Base-by-base conservation (phyloP, 1,139 yeast genomes). In the Yamadazyma sp. region DNA sequence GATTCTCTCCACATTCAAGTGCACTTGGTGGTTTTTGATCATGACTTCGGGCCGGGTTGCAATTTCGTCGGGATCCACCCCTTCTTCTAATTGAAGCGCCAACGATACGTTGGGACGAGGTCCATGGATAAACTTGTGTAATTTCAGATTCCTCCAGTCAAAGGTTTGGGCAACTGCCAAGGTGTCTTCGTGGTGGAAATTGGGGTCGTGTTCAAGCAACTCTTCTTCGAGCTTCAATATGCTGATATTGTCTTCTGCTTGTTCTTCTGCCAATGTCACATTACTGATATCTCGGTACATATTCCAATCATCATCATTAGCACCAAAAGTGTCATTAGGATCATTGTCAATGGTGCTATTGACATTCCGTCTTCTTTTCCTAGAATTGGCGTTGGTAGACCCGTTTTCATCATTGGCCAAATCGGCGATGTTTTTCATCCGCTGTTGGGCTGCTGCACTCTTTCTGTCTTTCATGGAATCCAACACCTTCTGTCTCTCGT, bases 301-400 rank as follows among this genome's bases (percentile, higher is more conserved):
- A 29, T 86, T 78, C 97, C 97, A 92, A 59, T 92, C 98, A 39
- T 86, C 96, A 56, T 92, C 98, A 53, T 89, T 84, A 3, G 97
- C 92, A 43, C 97, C 97, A 62, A 92, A 92, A 0, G 90, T 88
- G 61, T 90, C 97, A 54, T 83, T 89, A 10, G 95, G 95, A 57
- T 88, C 96, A 53, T 86, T 88, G 53, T 87, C 96, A 32, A 86
- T 85, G 1, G 89, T 79, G 0, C 82, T 75, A 40, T 70, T 73
- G 5, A 63, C 72, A 40, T 72, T 76, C 47, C 84, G 71, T 43
- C 80, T 75, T 53, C 84, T 73, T 43, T 66, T 68, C 41, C 74
- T 57, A 4, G 68, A 57, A 15, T 59, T 59, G 1, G 71, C 64
- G 21, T 64, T 53, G 5, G 70, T 62, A 11, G 68, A 58, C 3